Evolutionary conservation across 1,139 yeast species (phyloP).

Genomic region (Tardiomyces depauwii): DNA sequence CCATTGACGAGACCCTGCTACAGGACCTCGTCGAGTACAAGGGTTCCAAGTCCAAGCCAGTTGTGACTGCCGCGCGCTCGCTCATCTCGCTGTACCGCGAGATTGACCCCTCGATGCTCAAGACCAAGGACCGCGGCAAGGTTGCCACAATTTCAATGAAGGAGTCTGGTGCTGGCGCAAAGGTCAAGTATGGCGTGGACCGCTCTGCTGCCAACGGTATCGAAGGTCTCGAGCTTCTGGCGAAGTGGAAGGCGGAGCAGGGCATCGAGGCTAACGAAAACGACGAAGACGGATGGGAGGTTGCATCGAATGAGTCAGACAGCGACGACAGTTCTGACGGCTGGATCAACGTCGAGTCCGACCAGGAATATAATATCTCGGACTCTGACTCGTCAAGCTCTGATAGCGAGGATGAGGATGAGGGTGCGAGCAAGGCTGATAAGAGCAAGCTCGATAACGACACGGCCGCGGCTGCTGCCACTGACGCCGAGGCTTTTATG

Average conservation of each 20-base stretch:
- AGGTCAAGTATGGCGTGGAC: slow-evolving; percentile 46
- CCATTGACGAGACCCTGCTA: slow-evolving; percentile 73
- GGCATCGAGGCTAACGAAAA: slow-evolving; percentile 30
- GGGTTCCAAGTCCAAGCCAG: slow-evolving; percentile 89
- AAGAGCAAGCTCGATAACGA: slow-evolving; percentile 8
- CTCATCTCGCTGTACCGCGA: slow-evolving; percentile 80
- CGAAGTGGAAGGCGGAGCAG: slow-evolving; percentile 75
- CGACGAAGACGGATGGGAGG: slow-evolving; percentile 38
- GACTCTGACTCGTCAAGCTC: slow-evolving; percentile 13
- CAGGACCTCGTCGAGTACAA: slow-evolving; percentile 87
- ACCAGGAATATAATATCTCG: slow-evolving; percentile 39
- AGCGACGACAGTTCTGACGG: slow-evolving; percentile 43
- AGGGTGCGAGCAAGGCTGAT: slow-evolving; percentile 22
- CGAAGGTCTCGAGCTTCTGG: slow-evolving; percentile 84
- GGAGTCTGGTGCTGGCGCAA: slow-evolving; percentile 32
- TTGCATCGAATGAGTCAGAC: slow-evolving; percentile 49
- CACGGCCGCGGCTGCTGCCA: slow-evolving; percentile 5
- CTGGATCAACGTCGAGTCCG: slow-evolving; percentile 47
- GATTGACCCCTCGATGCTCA: slow-evolving; percentile 91
- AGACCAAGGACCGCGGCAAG: slow-evolving; percentile 86
- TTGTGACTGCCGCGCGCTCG: slow-evolving; percentile 90
- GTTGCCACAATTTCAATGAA: slow-evolving; percentile 71
- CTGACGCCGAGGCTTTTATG: slow-evolving; percentile 28
- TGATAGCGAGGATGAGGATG: slow-evolving; percentile 29
- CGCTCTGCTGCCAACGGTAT: slow-evolving; percentile 38